Conservation (phyloP, 23 red algal species). For the Agarophyton chilense region DNA sequence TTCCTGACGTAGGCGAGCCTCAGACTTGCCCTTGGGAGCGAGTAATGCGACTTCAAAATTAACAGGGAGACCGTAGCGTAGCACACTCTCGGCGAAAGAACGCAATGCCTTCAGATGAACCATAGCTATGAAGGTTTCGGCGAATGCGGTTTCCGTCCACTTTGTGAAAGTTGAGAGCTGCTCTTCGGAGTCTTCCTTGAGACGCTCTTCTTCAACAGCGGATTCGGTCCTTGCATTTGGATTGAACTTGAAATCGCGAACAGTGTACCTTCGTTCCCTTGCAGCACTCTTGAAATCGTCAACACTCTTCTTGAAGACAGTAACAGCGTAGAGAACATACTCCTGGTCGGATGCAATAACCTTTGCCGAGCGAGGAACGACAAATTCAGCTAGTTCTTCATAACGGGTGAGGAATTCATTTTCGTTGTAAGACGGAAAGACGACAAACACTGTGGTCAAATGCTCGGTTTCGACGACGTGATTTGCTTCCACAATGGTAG, state of each 20-base stretch:
- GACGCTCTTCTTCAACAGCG: constrained; percentile 60
- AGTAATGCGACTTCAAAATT: constrained; percentile 81
- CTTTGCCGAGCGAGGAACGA: constrained; percentile 84
- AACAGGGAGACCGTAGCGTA: constrained; percentile 95
- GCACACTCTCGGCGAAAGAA: constrained; percentile 95
- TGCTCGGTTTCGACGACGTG: constrained; percentile 87
- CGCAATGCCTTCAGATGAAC: constrained; percentile 93
- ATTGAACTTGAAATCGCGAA: constrained; percentile 86
- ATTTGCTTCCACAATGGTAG: constrained; percentile 62
- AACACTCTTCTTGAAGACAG: constrained; percentile 74
- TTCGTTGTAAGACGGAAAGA: constrained; percentile 70
- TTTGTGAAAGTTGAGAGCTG: constrained; percentile 49
- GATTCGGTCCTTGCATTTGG: constrained; percentile 21
- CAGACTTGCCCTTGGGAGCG: constrained; percentile 59
- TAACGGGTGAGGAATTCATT: constrained; percentile 66
- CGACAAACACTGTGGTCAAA: constrained; percentile 82
- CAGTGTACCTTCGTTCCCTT: constrained; percentile 85
- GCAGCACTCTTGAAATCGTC: constrained; percentile 78
- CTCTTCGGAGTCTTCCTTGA: constrained; percentile 57
- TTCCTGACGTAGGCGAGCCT: constrained; percentile 46
- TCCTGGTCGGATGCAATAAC: constrained; percentile 73
- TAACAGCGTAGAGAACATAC: constrained; percentile 75
- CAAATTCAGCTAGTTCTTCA: constrained; percentile 61
- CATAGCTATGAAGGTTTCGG: constrained; percentile 83
- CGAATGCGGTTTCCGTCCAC: constrained; percentile 85